These are phyloP conservation scores for Beauveria scarabaeidicola DNA, from an alignment of 2,329 filamentous ascomycete species.

Conservation along the genomic window DNA sequence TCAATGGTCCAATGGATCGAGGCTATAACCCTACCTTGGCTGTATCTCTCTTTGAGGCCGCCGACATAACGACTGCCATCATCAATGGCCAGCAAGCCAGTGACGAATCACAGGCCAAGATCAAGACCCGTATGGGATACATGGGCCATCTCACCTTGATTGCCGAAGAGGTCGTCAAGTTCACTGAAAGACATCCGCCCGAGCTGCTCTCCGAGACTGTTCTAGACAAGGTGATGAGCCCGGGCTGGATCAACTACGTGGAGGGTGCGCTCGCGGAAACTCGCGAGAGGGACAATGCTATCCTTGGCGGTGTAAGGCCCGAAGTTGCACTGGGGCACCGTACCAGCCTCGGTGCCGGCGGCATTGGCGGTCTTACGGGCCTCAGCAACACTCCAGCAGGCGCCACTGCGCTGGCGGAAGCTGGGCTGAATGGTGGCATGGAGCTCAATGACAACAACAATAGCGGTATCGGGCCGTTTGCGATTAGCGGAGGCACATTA, in stretches of 20 bases:
- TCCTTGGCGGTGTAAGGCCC: constrained; percentile 86
- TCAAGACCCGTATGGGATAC: constrained; percentile 88
- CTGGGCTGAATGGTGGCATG: constrained; percentile 68
- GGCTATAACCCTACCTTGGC: constrained; percentile 86
- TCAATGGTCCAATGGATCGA: constrained; percentile 95
- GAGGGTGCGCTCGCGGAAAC: constrained; percentile 90
- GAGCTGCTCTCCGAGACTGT: constrained; percentile 79
- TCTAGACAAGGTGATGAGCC: constrained; percentile 79
- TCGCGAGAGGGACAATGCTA: constrained; percentile 93
- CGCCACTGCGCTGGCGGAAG: constrained; percentile 68
- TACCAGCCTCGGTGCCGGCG: constrained; percentile 45
- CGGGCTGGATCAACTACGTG: constrained; percentile 90
- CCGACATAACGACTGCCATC: constrained; percentile 83
- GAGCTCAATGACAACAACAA: constrained; percentile 57
- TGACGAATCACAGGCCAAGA: constrained; percentile 74
- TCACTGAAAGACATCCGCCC: constrained; percentile 86
- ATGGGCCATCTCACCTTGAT: constrained; percentile 98
- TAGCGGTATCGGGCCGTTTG: constrained; percentile 63
- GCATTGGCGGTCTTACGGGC: constrained; percentile 39
- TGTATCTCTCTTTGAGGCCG: constrained; percentile 85
- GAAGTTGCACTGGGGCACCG: constrained; percentile 81
- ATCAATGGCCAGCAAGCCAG: constrained; percentile 82
- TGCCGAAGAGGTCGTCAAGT: constrained; percentile 96
- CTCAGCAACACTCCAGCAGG: constrained; percentile 31
- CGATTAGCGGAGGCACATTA: constrained; percentile 63